phyloP scores from a whole-genome alignment of 306 rosid genomes.

The Trifolium pratense region DNA sequence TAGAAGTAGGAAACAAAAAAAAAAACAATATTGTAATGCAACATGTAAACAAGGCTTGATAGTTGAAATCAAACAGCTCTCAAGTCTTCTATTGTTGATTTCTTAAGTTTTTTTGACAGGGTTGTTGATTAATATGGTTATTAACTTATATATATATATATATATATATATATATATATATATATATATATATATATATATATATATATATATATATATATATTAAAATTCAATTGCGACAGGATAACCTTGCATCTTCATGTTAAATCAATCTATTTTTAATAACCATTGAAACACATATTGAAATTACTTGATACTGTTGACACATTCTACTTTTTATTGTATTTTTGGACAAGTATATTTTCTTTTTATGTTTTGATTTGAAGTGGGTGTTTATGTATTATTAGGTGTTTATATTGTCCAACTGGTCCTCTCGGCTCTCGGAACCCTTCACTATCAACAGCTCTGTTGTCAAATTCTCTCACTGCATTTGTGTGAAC shows the following conservation, averaged over 20 bases:
- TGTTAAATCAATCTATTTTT: too few relatives aligned
- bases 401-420: constrained; percentile 29
- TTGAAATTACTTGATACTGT: neutral
- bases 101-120: neutral
- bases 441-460: neutral
- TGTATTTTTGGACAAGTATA: neutral
- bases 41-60: neutral
- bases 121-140: neutral
- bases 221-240: neutral
- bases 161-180: too few relatives aligned
- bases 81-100: neutral
- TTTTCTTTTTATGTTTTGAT: neutral
- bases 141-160: too few relatives aligned
- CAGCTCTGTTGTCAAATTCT: constrained; percentile 11
- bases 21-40: neutral
- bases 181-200: too few relatives aligned
- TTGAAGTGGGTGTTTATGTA: constrained; percentile 12
- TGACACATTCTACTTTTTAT: neutral
- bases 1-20: neutral
- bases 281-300: neutral
- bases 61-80: neutral
- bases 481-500: neutral
- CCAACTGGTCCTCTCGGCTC: neutral
- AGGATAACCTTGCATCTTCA: neutral
- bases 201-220: too few relatives aligned